Base-by-base conservation (phyloP, 129 eudicot genomes). In the Flaveria trinervia region DNA sequence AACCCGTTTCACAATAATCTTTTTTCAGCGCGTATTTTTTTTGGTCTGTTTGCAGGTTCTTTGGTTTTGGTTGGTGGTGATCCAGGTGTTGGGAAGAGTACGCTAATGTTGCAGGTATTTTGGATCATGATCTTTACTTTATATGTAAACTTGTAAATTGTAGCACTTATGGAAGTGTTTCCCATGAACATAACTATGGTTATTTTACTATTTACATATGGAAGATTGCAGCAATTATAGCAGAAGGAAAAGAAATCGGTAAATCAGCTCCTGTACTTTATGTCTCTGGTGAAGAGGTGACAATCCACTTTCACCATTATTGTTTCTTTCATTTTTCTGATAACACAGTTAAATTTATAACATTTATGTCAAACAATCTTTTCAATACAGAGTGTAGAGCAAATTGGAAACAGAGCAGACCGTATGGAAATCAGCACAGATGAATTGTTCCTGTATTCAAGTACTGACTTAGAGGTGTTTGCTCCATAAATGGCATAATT, bases 11-110 rank as follows among this genome's bases (percentile, higher is more conserved):
- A 36, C 17, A n/a, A n/a, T 23, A 65, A 49, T 5, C 18, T 23
- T 2, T 56, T 45, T 30, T 67, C 2, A n/a, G 22, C 18, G 5
- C 69, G 2, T 76, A 12, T 41, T 36, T 48, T 28, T 30, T 30
- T 48, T 48, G 8, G 14, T 54, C 4, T 18, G 51, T 54, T 73
- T 76, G 68, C 83, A 93, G 99, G 99, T 80, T 95, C 97, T 75
- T 86, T 95, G 86, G 84, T 89, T 36, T 82, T 95, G 78, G 80
- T 95, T 73, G 96, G 99, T 68, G 99, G 97, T 78, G 99, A 95
- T 88, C 99, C 99, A 50, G 99, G 99, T 76, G 97, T 95, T 74
- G 99, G 99, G 48, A 95, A 95, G 83, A 95, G 97, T 69, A 95
- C 99, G 18, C 68, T 95, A 55, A 65, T 89, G 85, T 84, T 95